Base-by-base conservation (phyloP, 768 basidiomycete species). In the Candolleomyces efflorescens region DNA sequence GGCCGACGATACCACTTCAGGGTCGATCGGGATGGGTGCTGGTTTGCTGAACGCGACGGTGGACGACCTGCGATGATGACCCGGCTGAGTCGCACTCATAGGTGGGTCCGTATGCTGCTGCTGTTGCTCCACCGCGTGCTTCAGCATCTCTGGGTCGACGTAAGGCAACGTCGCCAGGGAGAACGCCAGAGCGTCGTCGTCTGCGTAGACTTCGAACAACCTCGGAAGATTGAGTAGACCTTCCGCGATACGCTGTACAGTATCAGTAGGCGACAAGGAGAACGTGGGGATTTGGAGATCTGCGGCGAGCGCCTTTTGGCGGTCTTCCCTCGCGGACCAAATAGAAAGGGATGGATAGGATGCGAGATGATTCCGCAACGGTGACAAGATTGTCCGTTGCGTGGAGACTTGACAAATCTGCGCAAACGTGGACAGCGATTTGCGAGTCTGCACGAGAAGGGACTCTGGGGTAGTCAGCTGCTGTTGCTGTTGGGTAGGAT, bases 201-300 rank as follows among this genome's bases (percentile, higher is more conserved):
- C 87, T 6, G 90, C 92, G 66, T 97, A 96, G 17, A 95, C 89
- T 70, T 98, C 95, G 66, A 98, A 97, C 15, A 98, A 75, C 56
- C 94, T 75, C 2, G 96, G 93, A 2, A 99, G 82, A 73, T 96
- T 97, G 32, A 98, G 78, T 36, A 99, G 74, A n/a, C 94, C 94
- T 67, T 98, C 97, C 2, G 92, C 90, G 32, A 98, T 87, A 57
- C 86, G 85, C 59, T 94, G 90, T 60, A 97, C 87, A 3, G 82
- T 85, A 54, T 93, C 91, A 55, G 87, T 96, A 1, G 94, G 95
- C 10, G 91, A 92, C 12, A 98, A 78, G 1, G 94, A 97, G 75
- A 99, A 99, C 5, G 84, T 91, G 2, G 97, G 97, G 5, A 98
- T 82, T 36, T 82, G 79, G 24, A 92, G 75, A 38, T 86, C 84